Conservation (phyloP, 2,329 filamentous ascomycete species). For the Colletotrichum sp. region DNA sequence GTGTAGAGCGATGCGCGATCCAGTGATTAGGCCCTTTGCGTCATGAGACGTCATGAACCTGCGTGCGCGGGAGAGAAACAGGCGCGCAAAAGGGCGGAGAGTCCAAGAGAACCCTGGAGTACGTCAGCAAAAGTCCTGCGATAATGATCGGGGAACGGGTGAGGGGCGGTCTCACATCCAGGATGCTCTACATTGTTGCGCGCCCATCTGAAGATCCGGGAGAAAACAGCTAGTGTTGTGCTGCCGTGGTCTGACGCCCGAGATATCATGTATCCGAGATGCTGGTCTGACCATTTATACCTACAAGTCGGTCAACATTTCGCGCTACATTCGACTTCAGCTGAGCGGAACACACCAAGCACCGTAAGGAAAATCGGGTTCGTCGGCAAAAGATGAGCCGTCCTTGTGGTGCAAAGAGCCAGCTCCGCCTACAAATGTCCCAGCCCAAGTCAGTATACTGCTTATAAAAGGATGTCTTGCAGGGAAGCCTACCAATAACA, state of each 20-base stretch:
- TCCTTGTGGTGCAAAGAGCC: not conserved
- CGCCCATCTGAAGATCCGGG: not conserved
- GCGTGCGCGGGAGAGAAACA: not conserved
- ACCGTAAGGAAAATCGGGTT: not conserved
- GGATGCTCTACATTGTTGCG: not conserved
- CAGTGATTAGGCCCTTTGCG: not conserved
- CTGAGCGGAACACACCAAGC: not conserved
- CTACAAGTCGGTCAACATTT: rapidly evolving
- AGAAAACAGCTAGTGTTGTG: not conserved
- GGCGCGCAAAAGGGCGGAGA: not conserved
- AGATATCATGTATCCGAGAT: not conserved
- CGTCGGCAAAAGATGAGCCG: not conserved
- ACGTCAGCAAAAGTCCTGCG: rapidly evolving
- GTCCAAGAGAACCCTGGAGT: not conserved
- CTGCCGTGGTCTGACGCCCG: not conserved
- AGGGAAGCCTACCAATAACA: not conserved
- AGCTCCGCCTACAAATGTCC: not conserved
- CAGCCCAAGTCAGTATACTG: not conserved
- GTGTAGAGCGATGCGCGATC: not conserved
- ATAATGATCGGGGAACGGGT: no score
- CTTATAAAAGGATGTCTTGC: not conserved
- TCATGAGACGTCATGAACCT: not conserved
- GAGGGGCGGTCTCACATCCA: not conserved
- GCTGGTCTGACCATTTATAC: not conserved
- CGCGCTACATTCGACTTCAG: rapidly evolving